These are phyloP conservation scores for Phytophthora pisi DNA, from an alignment of 352 stramenopile genomes.

Conservation along the genomic window DNA sequence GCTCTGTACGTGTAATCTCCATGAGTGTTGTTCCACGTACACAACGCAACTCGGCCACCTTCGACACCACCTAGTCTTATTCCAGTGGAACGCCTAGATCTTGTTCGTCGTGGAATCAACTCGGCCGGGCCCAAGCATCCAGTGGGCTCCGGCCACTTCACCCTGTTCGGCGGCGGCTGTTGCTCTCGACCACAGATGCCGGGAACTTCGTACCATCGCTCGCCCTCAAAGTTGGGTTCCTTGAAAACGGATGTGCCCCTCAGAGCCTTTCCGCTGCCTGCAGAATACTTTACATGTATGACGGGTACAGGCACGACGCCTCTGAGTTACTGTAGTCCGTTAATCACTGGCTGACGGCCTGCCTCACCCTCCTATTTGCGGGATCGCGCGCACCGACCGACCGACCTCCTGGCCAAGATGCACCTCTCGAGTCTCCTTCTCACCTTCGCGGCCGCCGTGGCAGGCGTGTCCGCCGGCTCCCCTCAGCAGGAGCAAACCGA, in stretches of 20 bases:
- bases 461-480: slow-evolving; percentile 21
- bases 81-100: neutral
- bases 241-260: slow-evolving; percentile 24
- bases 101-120: neutral
- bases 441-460: slow-evolving; percentile 23
- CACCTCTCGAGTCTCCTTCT: slow-evolving; percentile 28
- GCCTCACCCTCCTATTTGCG: slow-evolving; percentile 23
- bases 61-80: neutral
- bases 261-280: neutral
- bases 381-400: neutral
- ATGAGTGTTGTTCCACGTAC: too few relatives aligned
- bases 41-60: neutral
- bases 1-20: too few relatives aligned
- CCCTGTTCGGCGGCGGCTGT: slow-evolving; percentile 6
- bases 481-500: slow-evolving; percentile 18
- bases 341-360: slow-evolving; percentile 1
- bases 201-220: slow-evolving; percentile 15
- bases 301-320: too few relatives aligned
- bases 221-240: slow-evolving; percentile 28
- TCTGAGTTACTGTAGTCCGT: neutral
- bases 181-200: slow-evolving; percentile 22
- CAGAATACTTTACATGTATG: too few relatives aligned
- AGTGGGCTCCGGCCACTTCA: slow-evolving; percentile 6
- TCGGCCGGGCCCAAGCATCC: neutral
- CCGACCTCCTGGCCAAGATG: slow-evolving; percentile 17